phyloP scores from a whole-genome alignment of 2,329 filamentous ascomycete genomes.

The Verticillium nonalfalfae region DNA sequence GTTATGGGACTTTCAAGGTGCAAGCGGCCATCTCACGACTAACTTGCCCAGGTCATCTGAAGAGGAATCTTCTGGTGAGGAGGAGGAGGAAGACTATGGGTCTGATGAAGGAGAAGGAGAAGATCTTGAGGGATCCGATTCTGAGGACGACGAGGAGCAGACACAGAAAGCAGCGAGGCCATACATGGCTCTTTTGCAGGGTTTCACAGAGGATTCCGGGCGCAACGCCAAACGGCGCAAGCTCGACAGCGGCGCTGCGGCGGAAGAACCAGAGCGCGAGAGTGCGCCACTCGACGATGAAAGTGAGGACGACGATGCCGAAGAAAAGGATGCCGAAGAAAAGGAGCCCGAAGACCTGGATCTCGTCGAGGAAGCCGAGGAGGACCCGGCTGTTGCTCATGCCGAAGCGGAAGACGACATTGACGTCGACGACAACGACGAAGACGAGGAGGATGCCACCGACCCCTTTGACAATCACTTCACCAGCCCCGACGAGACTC shows the following conservation, averaged over 20 bases:
- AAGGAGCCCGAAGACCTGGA: slow-evolving; percentile 20
- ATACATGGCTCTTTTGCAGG: slow-evolving; percentile 54
- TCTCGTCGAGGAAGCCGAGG: slow-evolving; percentile 10
- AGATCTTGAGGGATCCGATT: slow-evolving; percentile 35
- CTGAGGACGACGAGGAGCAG: slow-evolving; percentile 30
- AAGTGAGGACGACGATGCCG: slow-evolving; percentile 13
- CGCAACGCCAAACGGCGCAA: slow-evolving; percentile 53
- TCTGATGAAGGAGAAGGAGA: slow-evolving; percentile 38
- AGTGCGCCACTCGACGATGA: slow-evolving; percentile 13
- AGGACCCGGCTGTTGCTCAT: slow-evolving; percentile 12
- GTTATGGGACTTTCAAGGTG: slow-evolving; percentile 6
- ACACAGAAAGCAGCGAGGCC: slow-evolving; percentile 32
- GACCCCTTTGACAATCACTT: slow-evolving; percentile 85
- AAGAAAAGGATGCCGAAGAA: slow-evolving; percentile 12
- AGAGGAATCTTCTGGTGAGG: slow-evolving; percentile 18
- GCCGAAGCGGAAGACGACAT: slow-evolving; percentile 14
- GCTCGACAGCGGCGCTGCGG: slow-evolving; percentile 29
- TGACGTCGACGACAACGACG: slow-evolving; percentile 13
- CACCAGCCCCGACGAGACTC: slow-evolving; percentile 56
- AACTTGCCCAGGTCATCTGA: slow-evolving; percentile 11
- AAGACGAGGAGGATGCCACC: slow-evolving; percentile 33
- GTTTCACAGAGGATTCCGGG: slow-evolving; percentile 38
- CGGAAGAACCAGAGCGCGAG: background rate
- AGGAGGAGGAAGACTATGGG: slow-evolving; percentile 18
- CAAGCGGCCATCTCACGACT: background rate